phyloP scores from a whole-genome alignment of 495 filamentous ascomycete genomes.

The Daldinia grandis region DNA sequence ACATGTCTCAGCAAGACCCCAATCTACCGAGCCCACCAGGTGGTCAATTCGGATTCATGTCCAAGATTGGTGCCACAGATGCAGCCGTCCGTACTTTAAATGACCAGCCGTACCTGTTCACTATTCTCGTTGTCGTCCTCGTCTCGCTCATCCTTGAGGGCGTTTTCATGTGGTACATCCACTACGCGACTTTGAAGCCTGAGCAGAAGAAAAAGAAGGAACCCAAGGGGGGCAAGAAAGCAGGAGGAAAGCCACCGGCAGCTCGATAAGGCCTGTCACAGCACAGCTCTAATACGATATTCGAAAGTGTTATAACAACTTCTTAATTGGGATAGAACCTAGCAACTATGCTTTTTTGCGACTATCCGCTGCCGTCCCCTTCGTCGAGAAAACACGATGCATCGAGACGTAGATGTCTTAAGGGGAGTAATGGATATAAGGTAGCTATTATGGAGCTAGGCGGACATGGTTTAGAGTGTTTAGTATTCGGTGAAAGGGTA shows the following conservation, averaged over 20 bases:
- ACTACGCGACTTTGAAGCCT: conserved; percentile 60
- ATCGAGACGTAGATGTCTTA: not conserved
- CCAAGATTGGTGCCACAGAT: conserved; percentile 57
- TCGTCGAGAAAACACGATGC: not conserved
- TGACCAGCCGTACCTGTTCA: conserved; percentile 62
- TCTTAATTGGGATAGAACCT: not conserved
- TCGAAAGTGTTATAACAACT: not conserved
- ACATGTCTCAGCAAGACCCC: conserved; percentile 23
- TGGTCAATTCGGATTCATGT: conserved; percentile 61
- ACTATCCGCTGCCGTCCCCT: not conserved
- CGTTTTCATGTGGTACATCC: conserved; percentile 59
- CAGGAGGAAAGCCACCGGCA: conserved; percentile 41
- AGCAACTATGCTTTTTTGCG: not conserved
- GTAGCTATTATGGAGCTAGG: not conserved
- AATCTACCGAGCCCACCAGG: not conserved
- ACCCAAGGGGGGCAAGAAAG: conserved; percentile 47
- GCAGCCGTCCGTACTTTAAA: conserved; percentile 60
- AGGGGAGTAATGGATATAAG: not conserved
- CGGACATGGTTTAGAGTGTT: not conserved
- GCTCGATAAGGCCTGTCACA: conserved; percentile 33
- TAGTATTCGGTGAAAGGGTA: not conserved
- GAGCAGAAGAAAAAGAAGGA: conserved; percentile 60
- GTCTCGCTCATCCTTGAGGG: conserved; percentile 52
- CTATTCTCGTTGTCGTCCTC: conserved; percentile 57
- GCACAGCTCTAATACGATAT: not conserved